These are phyloP conservation scores for Colletotrichum brevisporum DNA, from an alignment of 2,329 filamentous ascomycete genomes.

Conservation along the genomic window DNA sequence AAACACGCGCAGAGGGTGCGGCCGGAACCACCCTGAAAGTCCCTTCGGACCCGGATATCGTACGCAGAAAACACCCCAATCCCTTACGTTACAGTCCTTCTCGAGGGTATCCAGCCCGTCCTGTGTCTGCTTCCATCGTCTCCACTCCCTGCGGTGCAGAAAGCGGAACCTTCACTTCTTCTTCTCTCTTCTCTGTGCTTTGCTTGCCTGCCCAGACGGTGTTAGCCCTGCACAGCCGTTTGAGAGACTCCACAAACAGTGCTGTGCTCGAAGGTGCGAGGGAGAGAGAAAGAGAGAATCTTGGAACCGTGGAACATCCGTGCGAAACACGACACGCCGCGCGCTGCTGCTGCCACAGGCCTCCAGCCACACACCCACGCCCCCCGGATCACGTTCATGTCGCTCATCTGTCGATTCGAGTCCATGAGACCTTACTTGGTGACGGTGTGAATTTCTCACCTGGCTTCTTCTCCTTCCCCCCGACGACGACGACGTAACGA, in stretches of 20 bases:
- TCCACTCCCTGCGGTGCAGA: neutral
- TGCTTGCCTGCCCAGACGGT: neutral
- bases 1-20: neutral
- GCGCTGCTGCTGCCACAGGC: neutral
- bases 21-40: neutral
- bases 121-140: neutral
- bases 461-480: too few relatives aligned
- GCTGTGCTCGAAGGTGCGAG: too few relatives aligned
- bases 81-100: too few relatives aligned
- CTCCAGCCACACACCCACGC: neutral
- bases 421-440: slow-evolving; percentile 1
- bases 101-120: neutral
- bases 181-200: neutral
- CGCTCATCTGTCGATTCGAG: slow-evolving; percentile 1
- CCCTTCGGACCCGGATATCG: neutral
- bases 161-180: too few relatives aligned
- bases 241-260: slow-evolving; percentile 6
- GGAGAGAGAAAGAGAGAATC: neutral
- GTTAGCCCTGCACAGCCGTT: neutral
- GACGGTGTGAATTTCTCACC: slow-evolving; percentile 1
- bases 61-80: too few relatives aligned
- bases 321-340: slow-evolving; percentile 6
- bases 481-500: too few relatives aligned
- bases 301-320: slow-evolving; percentile 1
- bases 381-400: slow-evolving; percentile 16